phyloP scores from a whole-genome alignment of 2,329 filamentous ascomycete genomes.

The Teratosphaeria viscida region DNA sequence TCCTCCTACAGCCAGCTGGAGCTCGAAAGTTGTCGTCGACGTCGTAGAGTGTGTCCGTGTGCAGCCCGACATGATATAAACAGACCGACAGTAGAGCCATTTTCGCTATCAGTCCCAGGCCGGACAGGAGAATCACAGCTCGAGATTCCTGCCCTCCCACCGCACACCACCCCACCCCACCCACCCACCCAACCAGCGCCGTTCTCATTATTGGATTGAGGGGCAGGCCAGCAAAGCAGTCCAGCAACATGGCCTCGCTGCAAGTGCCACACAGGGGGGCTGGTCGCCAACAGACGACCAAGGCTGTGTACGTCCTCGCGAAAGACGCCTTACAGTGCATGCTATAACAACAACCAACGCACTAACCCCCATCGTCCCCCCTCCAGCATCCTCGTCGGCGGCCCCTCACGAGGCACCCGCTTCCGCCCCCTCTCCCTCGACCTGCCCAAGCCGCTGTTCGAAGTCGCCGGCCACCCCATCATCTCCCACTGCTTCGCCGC shows the following conservation, averaged over 20 bases:
- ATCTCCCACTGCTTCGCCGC: slow-evolving; percentile 95
- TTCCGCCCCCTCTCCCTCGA: slow-evolving; percentile 73
- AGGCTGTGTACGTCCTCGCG: slow-evolving; percentile 62
- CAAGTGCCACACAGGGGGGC: slow-evolving; percentile 22
- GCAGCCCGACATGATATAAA: not conserved
- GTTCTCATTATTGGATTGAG: not conserved
- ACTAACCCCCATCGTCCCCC: not conserved
- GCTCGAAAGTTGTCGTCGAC: not conserved
- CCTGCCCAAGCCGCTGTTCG: slow-evolving; percentile 96
- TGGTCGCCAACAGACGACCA: slow-evolving; percentile 54
- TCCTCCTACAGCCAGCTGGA: not conserved
- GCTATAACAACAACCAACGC: not conserved
- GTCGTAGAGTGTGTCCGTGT: not conserved
- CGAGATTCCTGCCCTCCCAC: not conserved
- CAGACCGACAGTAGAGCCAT: not conserved
- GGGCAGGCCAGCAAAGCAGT: not conserved
- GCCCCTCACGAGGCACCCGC: slow-evolving; percentile 86
- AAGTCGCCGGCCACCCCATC: slow-evolving; percentile 95
- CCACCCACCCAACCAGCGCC: not conserved
- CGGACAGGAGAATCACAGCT: not conserved
- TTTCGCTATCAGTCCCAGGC: not conserved
- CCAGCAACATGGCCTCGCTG: slow-evolving; percentile 14
- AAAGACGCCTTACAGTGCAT: slow-evolving; percentile 5
- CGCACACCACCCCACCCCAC: not conserved
- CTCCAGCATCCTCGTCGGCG: slow-evolving; percentile 65